Percentiles rank a stretch among this genome's conserved stretches.
These are phyloP conservation scores for Fomes fomentarius DNA, from an alignment of 1,284 basidiomycete genomes.

Conservation along the genomic window DNA sequence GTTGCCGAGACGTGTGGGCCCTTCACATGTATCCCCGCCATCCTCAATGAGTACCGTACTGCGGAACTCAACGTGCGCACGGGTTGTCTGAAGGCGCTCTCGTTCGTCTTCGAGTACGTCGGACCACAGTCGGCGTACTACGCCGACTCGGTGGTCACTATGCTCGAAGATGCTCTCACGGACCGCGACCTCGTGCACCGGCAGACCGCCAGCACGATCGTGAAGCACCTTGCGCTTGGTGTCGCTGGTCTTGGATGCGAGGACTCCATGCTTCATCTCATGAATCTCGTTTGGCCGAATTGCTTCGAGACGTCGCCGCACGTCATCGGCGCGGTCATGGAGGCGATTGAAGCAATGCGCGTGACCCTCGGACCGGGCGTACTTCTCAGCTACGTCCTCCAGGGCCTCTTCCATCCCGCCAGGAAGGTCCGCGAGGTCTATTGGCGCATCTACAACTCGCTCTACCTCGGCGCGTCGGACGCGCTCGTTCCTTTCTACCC, in stretches of 20 bases:
- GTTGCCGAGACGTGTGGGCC: constrained; percentile 98
- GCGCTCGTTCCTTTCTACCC: constrained; percentile 96
- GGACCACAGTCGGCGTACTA: constrained; percentile 99
- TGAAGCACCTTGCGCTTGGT: constrained; percentile 97
- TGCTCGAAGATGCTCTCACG: constrained; percentile 97
- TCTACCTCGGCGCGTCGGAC: constrained; percentile 89
- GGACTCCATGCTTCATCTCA: constrained; percentile 95
- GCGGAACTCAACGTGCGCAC: constrained; percentile 98
- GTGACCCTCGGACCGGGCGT: constrained; percentile 95
- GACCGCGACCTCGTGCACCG: constrained; percentile 98
- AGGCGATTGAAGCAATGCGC: constrained; percentile 96
- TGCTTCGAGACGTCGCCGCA: constrained; percentile 98
- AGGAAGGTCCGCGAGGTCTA: constrained; percentile 96
- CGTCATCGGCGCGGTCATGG: constrained; percentile 97
- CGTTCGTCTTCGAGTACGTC: constrained; percentile 99
- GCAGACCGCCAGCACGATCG: constrained; percentile 98
- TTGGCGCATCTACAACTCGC: constrained; percentile 91
- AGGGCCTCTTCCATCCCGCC: constrained; percentile 95
- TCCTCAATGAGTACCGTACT: constrained; percentile 98
- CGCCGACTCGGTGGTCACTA: constrained; percentile 94
- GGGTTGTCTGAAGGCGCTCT: constrained; percentile 98
- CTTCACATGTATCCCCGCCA: constrained; percentile 99
- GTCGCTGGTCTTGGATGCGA: constrained; percentile 97
- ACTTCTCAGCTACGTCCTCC: constrained; percentile 87
- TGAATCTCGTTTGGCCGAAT: constrained; percentile 99